A percentile compares a stretch with the other conserved stretches of the same genome.
These are phyloP conservation scores for Wickerhamia fluorescens DNA, from an alignment of 805 yeast species.

Conservation along the genomic window DNA sequence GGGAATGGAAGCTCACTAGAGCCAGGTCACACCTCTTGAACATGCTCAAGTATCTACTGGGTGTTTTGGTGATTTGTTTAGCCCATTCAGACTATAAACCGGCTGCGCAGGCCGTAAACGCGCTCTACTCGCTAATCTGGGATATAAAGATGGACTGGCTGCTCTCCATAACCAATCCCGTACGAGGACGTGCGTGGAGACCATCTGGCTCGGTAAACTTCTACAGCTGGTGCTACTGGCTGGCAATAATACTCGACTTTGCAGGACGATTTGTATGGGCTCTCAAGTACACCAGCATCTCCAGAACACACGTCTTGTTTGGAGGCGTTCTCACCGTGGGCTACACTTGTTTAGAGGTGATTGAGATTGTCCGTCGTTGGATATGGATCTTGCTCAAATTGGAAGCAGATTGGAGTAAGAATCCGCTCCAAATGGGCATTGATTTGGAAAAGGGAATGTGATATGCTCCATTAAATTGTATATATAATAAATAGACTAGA, in stretches of 20 bases:
- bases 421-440: slow-evolving; percentile 10
- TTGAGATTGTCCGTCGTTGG: slow-evolving; percentile 81
- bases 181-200: neutral
- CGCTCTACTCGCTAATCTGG: slow-evolving; percentile 81
- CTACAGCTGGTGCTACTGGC: slow-evolving; percentile 33
- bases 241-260: slow-evolving; percentile 56
- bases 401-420: slow-evolving; percentile 61
- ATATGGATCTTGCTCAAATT: slow-evolving; percentile 82
- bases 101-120: slow-evolving; percentile 30
- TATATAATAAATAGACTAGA: too few relatives aligned
- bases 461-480: too few relatives aligned
- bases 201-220: neutral
- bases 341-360: slow-evolving; percentile 55
- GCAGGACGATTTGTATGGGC: slow-evolving; percentile 73
- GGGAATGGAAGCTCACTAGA: slow-evolving; percentile 55
- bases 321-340: slow-evolving; percentile 45
- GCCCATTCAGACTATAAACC: slow-evolving; percentile 3
- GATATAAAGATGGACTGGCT: slow-evolving; percentile 85
- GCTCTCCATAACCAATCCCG: neutral
- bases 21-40: slow-evolving; percentile 58
- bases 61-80: slow-evolving; percentile 24
- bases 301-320: slow-evolving; percentile 13
- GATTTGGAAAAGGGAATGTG: slow-evolving; percentile 4
- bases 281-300: slow-evolving; percentile 29
- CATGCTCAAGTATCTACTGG: slow-evolving; percentile 65